Evolutionary conservation across 2,329 filamentous ascomycete genomes (phyloP), one percentile per base, ranked within the genome.

Genomic region (Exophiala alcalophila): DNA sequence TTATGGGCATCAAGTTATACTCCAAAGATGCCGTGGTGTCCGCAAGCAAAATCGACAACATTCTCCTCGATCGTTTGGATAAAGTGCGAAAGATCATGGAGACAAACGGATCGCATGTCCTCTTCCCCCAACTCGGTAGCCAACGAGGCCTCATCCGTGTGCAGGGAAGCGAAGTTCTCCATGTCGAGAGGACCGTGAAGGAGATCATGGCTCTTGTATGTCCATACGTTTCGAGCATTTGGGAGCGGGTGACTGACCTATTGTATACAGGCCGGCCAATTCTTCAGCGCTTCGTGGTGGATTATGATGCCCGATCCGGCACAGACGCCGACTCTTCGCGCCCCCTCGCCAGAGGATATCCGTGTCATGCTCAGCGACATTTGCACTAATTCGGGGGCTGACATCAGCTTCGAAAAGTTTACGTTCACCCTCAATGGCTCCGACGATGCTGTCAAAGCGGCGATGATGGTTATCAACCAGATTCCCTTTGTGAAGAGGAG

Each of bases 1-100:
- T 94, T 21, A 75, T 81, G 59, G 80, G 81, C 19, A 86, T 87
- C 29, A 87, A 92, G 59, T 78, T 90, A 25, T 90, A 83, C 57
- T 83, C 94, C 60, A 98, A 98, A 68, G 90, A 96, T 61, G 88
- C 94, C 29, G 80, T 85, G 53, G 84, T 98, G 47, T 86, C 90
- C 33, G 79, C 87, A 21, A 85, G 86, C 63, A 98, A 98, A 70
- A 88, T 97, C 51, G 92, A 98, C 65, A 94, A 84, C 62, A 91
- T 98, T 56, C 67, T 98, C 45, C 80, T 97, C 24, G 86, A 86
- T 57, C 84, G 92, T 18, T 74, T 97, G 58, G 91, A 97, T 66
- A 97, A 97, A 66, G 88, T 98, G 45, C 87, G 90, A 60, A 96
- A 95, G 73, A 95, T 98, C 53, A 91, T 96, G 67, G 92, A 98